Conservation (phyloP, 331 rosid species). For the Erythrophleum ivorense region DNA sequence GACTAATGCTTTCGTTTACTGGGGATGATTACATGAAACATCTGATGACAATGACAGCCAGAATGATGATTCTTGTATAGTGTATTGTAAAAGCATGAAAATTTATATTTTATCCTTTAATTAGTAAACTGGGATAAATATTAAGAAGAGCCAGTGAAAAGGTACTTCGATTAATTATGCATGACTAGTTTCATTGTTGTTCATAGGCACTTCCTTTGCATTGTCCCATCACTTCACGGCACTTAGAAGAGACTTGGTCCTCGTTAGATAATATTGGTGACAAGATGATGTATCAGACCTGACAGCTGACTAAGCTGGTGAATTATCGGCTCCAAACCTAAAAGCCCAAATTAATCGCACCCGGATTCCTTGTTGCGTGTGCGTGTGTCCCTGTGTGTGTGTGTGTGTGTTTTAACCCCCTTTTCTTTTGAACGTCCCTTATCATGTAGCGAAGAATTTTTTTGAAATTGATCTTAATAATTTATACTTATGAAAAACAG, state of each 20-base stretch:
- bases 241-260: not conserved
- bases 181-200: constrained; percentile 2
- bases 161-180: not conserved
- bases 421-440: too few species aligned
- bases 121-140: not conserved
- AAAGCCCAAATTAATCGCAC: not conserved
- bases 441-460: too few species aligned
- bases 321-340: not conserved
- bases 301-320: constrained; percentile 7
- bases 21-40: not conserved
- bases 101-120: not conserved
- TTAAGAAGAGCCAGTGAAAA: not conserved
- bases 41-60: not conserved
- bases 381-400: too few species aligned
- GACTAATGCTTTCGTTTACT: not conserved
- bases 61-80: constrained; percentile 4
- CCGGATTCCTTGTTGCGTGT: too few species aligned
- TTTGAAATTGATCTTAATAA: not conserved
- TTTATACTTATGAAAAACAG: not conserved
- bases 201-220: not conserved
- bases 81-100: not conserved
- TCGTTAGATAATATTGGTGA: not conserved
- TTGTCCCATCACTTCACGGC: not conserved
- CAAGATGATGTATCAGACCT: not conserved
- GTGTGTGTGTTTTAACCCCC: too few species aligned